Base-by-base conservation (phyloP, 352 stramenopile genomes). In the Phytophthora cryptogea region DNA sequence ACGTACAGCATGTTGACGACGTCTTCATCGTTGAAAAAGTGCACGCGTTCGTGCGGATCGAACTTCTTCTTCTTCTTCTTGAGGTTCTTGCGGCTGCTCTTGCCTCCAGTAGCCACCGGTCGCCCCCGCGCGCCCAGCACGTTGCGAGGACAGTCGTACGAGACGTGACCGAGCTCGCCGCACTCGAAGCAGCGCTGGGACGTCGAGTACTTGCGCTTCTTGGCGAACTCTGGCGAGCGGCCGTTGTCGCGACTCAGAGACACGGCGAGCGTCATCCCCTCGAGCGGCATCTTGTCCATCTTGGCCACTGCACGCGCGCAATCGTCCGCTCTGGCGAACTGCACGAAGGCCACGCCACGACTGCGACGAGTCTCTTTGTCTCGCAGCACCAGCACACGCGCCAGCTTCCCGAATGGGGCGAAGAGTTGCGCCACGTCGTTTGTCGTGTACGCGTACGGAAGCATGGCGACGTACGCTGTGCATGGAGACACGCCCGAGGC, bases 401-500 rank as follows among this genome's bases (percentile, higher is more conserved):
- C 84, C 44, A 94, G 66, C 60, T 82, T 84, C 8, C 86, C 83
- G 59, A 89, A 92, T 4, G 72, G 79, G 16, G 74, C 72, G 51
- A 94, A 96, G 16, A 96, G 74, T 66, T 96, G 86, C 33, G 83
- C 87, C 14, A 96, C 83, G 61, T 94, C 87, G 63, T 86, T 95
- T 49, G 85, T 93, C 5, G 85, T 95, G 71, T 94, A 95, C 26
- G 80, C 79, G 54, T 89, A 96, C 63, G 87, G 87, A 39, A 96
- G 78, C 87, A 94, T 96, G 20, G 87, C 74, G n/a, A 96, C 80
- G 63, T 96, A 93, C 14, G 88, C 80, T 17, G 87, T 96, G 10
- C 68, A 75, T 39, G 68, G 59, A 16, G 69, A 74, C 8, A 67
- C 33, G 20, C 41, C 39, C 14, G 40, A 23, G 16, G 43, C 4